phyloP scores from a whole-genome alignment of 768 basidiomycete species.

The Suillus ampliporus region DNA sequence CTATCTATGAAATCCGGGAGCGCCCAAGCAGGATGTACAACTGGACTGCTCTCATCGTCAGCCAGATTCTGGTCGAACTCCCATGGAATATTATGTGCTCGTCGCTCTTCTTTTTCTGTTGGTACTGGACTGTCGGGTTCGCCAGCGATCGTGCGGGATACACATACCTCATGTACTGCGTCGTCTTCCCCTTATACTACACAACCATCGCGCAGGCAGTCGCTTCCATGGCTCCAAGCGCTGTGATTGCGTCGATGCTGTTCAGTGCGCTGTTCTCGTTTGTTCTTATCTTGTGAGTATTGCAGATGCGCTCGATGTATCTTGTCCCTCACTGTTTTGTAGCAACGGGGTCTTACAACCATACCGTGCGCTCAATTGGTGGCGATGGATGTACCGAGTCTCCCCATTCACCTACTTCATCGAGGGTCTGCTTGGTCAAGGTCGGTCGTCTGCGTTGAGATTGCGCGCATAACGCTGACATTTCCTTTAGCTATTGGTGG shows the following conservation, averaged over 20 bases:
- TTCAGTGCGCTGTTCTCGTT: slow-evolving; percentile 67
- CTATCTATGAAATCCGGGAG: slow-evolving; percentile 69
- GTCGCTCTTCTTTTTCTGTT: slow-evolving; percentile 63
- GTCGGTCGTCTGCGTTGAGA: slow-evolving; percentile 39
- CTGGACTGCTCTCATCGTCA: slow-evolving; percentile 63
- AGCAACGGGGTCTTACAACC: slow-evolving; percentile 74
- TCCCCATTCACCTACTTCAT: slow-evolving; percentile 64
- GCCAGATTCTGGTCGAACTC: slow-evolving; percentile 60
- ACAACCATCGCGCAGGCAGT: slow-evolving; percentile 66
- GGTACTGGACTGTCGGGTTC: slow-evolving; percentile 77
- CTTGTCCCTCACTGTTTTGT: slow-evolving; percentile 1
- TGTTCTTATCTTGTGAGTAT: slow-evolving; percentile 60
- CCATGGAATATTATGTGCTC: slow-evolving; percentile 69
- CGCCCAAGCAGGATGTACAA: slow-evolving; percentile 68
- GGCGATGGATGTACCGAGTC: slow-evolving; percentile 71
- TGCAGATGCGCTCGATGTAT: background rate
- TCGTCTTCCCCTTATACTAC: slow-evolving; percentile 65
- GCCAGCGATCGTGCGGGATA: slow-evolving; percentile 59
- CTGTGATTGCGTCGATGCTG: slow-evolving; percentile 63
- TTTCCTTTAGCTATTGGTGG: slow-evolving; percentile 53
- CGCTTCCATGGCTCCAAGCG: slow-evolving; percentile 63
- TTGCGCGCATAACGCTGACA: background rate
- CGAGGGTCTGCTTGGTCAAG: slow-evolving; percentile 49
- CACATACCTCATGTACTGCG: slow-evolving; percentile 57
- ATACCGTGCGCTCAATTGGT: slow-evolving; percentile 64